These are phyloP conservation scores for Monilinia aucupariae DNA, from an alignment of 2,329 filamentous ascomycete species.

Conservation along the genomic window DNA sequence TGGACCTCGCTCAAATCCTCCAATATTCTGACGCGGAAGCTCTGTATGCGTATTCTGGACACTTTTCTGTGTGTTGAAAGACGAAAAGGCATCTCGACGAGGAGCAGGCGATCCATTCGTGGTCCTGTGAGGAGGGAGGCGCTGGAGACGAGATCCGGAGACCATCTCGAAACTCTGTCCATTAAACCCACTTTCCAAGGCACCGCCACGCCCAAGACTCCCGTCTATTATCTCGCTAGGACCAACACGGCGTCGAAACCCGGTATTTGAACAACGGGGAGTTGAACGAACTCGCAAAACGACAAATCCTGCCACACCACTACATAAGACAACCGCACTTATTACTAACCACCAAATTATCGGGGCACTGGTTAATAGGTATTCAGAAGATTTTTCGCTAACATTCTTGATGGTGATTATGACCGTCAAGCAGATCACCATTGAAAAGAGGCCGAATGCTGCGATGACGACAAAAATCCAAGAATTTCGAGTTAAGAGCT, in stretches of 20 bases:
- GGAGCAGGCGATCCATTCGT: neutral
- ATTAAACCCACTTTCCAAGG: neutral
- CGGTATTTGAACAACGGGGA: neutral
- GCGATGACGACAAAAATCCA: neutral
- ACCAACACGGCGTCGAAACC: neutral
- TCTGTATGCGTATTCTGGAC: neutral
- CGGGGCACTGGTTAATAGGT: neutral
- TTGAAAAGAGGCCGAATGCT: neutral
- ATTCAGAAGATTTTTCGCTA: too few species aligned
- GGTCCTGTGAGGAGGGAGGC: too few species aligned
- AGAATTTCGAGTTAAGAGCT: neutral
- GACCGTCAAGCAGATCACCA: neutral
- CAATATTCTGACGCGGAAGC: neutral
- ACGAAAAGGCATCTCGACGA: neutral
- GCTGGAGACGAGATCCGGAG: neutral
- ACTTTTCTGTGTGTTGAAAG: neutral
- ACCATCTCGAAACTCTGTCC: conserved; percentile 1
- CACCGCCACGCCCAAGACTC: neutral
- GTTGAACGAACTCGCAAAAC: neutral
- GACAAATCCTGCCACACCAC: neutral
- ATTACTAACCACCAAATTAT: neutral
- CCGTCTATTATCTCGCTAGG: neutral
- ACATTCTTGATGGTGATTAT: neutral
- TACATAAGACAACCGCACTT: neutral
- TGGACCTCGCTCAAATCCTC: neutral